Evolutionary conservation across 495 filamentous ascomycete species (phyloP), one percentile per base, ranked within the genome.

Genomic region (Trichoderma parareesei): DNA sequence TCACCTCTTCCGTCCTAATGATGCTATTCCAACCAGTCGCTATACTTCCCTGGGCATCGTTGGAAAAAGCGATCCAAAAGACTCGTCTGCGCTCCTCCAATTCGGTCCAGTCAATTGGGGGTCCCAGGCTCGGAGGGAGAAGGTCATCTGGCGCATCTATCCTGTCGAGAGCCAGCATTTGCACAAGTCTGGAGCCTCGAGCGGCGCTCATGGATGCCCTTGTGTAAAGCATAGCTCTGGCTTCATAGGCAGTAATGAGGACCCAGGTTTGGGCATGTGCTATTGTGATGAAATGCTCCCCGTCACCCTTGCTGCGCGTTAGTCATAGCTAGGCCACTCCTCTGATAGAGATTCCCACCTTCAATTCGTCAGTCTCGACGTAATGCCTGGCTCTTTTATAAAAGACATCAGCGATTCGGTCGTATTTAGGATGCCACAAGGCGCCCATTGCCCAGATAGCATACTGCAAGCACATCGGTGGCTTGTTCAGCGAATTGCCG

Each of bases 61-160:
- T 75, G 37, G 75, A 74, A 49, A 82, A 84, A 1, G 78, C 71
- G 9, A 73, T 77, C 83, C 82, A 85, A 63, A 85, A 84, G 6
- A 78, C 65, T 11, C 83, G 66, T 7, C 83, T 73, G 18, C 82
- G 74, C 67, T 84, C 81, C 69, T 85, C 82, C 9, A 79, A 67
- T 60, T 84, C 82, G 9, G 64, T 66, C 80, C 81, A 83, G 63
- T 71, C 71, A 42, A 68, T 69, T 1, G 82, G 69, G 0, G 77
- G 72, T 3, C 70, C 53, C 1, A 84, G 41, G 4, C 74, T 74
- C 10, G 71, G 72, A 5, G 74, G 67, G 6, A 75, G 72, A 11
- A 71, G 70, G 27, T 75, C 74, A 11, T 70, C 68, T 2, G 70
- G 40, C n/a, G 68, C 70, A 65, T 83, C 80, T 11, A 83, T 73